These are phyloP conservation scores for Medicago lupulina DNA, from an alignment of 306 rosid species.

Conservation along the genomic window DNA sequence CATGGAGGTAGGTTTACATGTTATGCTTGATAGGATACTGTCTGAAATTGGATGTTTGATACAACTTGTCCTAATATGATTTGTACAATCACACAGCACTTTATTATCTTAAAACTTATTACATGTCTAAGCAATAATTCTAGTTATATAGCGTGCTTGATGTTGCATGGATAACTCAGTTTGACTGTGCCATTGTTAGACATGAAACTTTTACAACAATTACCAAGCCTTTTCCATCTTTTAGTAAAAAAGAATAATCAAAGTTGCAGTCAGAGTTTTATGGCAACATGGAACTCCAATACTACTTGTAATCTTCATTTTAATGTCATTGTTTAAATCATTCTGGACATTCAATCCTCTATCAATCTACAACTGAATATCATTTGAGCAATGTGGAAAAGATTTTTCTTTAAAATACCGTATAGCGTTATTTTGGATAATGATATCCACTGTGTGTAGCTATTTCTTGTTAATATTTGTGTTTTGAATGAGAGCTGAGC, in stretches of 20 bases:
- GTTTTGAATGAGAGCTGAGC: neutral
- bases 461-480: neutral
- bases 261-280: neutral
- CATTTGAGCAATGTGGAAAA: neutral
- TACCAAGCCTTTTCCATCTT: too few species aligned
- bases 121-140: neutral
- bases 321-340: neutral
- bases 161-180: neutral
- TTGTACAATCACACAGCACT: neutral
- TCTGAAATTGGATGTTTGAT: neutral
- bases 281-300: neutral
- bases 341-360: neutral
- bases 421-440: neutral
- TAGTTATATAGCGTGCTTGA: neutral
- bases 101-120: neutral
- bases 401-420: neutral
- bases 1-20: neutral
- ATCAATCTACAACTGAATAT: neutral
- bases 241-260: neutral
- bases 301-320: neutral
- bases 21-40: neutral
- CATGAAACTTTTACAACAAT: too few species aligned
- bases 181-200: too few species aligned
- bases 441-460: neutral
- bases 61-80: too few species aligned